Base-by-base conservation (phyloP, 495 filamentous ascomycete species). In the Penicillium paradoxum region DNA sequence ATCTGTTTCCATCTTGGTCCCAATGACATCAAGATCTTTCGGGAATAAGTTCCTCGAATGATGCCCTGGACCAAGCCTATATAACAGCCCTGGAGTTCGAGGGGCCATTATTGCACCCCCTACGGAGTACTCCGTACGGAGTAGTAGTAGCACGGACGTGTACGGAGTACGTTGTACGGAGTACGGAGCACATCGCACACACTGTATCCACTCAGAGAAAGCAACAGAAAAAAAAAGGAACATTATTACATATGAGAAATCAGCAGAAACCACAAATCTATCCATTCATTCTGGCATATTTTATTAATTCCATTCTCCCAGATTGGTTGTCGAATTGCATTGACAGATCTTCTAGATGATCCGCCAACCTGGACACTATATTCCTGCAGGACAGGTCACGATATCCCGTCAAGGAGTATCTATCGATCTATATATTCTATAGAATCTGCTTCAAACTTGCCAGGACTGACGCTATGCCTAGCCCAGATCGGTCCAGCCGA, bases 21-120 rank as follows among this genome's bases (percentile, higher is more conserved):
- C 46, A 36, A 39, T 38, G 46, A 14, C n/a, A 38, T 37, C 8
- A 37, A 47, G 30, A 5, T 6, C 3, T 39, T 29, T 38, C 21
- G 4, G 22, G 4, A 22, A 45, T n/a, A 18, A 18, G 6, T 39
- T 18, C 22, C 10, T 14, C n/a, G n/a, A 1, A 24, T n/a, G 22
- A 38, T 5, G 19, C 4, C 8, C 11, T 29, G 46, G 24, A 11
- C 46, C 25, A 4, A 15, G 14, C 38, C 27, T 42, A 18, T 51
- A 51, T 41, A 44, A 30, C 22, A 49, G 33, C 15, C 24, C 36
- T 15, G n/a, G n/a, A n/a, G n/a, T n/a, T n/a, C n/a, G n/a, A 39
- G 27, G 39, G 37, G 29, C 38, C 49, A 51, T 34, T 51, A 51
- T 43, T 51, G 48, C 39, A 19, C 41, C 10, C n/a, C 33, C 24